phyloP scores from a whole-genome alignment of 192 early-diverging fungal species.

The Coemansia sp. region DNA sequence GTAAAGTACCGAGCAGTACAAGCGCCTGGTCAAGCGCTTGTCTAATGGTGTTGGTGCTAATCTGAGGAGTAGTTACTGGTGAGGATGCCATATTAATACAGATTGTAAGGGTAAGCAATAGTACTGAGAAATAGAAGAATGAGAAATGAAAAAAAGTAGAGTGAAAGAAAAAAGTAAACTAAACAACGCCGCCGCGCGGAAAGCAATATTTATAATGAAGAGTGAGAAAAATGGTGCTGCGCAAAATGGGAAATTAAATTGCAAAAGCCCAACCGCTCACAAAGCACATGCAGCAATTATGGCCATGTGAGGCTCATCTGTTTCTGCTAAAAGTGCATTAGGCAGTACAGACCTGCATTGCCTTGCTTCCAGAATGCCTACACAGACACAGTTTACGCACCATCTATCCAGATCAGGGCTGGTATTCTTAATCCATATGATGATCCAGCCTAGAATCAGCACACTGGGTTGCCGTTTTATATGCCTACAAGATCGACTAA shows the following conservation, averaged over 20 bases:
- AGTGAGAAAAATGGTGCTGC: background rate
- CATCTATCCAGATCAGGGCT: too few relatives aligned
- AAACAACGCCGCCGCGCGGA: background rate
- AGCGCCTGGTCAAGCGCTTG: slow-evolving; percentile 27
- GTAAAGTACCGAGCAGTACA: slow-evolving; percentile 25
- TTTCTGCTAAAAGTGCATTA: background rate
- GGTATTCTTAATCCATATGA: too few relatives aligned
- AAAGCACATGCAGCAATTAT: background rate
- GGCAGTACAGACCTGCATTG: background rate
- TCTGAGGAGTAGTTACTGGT: slow-evolving; percentile 8
- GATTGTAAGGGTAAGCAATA: background rate
- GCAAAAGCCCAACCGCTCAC: background rate
- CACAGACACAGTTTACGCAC: too few relatives aligned
- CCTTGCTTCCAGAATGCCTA: too few relatives aligned
- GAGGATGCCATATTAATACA: background rate
- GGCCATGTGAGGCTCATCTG: too few relatives aligned
- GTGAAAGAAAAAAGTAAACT: background rate
- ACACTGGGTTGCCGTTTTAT: too few relatives aligned
- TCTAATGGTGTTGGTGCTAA: slow-evolving; percentile 20
- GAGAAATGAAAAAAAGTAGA: slow-evolving; percentile 8
- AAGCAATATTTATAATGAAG: background rate
- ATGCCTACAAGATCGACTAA: background rate
- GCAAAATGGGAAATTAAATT: background rate
- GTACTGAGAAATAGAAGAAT: background rate
- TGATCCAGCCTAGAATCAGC: too few relatives aligned